Evolutionary conservation across 768 basidiomycete genomes (phyloP).

Genomic region (Russula brevipes): DNA sequence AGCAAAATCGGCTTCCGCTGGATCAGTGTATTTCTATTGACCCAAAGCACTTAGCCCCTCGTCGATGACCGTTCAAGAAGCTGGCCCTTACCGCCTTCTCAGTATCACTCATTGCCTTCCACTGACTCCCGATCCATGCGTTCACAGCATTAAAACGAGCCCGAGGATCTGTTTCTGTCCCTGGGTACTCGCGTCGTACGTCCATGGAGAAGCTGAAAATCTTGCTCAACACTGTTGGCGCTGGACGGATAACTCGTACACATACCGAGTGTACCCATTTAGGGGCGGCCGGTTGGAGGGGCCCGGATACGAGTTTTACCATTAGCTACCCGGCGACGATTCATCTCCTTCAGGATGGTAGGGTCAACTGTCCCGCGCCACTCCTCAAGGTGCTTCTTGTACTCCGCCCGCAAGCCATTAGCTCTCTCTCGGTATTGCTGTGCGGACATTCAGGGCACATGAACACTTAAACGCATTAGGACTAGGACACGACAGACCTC

Average conservation of each 20-base stretch:
- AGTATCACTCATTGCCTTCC: conserved; percentile 15
- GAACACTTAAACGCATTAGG: not conserved
- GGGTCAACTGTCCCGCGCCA: conserved; percentile 14
- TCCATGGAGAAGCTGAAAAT: not conserved
- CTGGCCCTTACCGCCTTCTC: conserved; percentile 25
- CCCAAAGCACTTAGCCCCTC: not conserved
- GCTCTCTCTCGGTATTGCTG: conserved; percentile 9
- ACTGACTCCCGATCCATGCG: not conserved
- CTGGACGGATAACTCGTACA: not conserved
- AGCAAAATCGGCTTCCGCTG: not conserved
- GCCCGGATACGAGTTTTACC: not conserved
- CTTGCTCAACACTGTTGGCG: not conserved
- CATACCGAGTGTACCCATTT: conserved; percentile 3
- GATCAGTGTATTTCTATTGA: conserved; percentile 9
- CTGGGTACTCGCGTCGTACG: not conserved
- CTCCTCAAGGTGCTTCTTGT: not conserved
- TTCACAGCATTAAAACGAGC: not conserved
- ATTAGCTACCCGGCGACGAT: conserved; percentile 10
- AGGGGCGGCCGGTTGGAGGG: not conserved
- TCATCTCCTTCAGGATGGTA: conserved; percentile 11
- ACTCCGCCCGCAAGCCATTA: not conserved
- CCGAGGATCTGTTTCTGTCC: not conserved
- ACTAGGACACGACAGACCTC: conserved; percentile 1
- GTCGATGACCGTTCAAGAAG: not conserved
- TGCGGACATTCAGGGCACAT: not conserved